These are phyloP conservation scores for Fusarium tuaranense DNA, from an alignment of 2,329 filamentous ascomycete genomes.

Conservation along the genomic window DNA sequence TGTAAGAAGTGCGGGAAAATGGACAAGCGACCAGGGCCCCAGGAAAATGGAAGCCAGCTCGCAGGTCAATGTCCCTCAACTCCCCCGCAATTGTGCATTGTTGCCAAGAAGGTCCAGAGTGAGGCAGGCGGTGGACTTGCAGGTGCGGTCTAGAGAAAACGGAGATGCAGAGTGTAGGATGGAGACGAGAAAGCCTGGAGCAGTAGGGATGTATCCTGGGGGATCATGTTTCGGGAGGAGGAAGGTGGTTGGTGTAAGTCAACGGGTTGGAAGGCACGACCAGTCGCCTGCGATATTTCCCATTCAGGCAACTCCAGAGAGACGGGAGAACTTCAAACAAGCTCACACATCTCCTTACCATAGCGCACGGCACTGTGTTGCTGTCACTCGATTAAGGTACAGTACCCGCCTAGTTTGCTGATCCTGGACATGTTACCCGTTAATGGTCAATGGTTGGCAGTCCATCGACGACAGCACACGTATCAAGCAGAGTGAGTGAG, in stretches of 20 bases:
- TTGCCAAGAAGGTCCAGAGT: constrained; percentile 30
- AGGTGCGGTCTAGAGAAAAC: constrained; percentile 9
- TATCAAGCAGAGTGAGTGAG: not conserved
- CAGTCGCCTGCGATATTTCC: constrained; percentile 29
- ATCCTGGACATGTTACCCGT: constrained; percentile 13
- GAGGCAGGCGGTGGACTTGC: constrained; percentile 15
- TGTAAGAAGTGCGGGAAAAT: constrained; percentile 18
- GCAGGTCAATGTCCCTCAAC: constrained; percentile 20
- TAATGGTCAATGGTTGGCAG: constrained; percentile 13
- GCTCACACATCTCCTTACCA: constrained; percentile 27
- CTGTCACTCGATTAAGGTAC: constrained; percentile 18
- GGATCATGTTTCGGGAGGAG: not conserved
- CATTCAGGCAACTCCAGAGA: constrained; percentile 5
- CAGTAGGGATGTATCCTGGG: not conserved
- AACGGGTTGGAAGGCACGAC: constrained; percentile 11
- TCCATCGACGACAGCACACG: constrained; percentile 4
- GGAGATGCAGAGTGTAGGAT: constrained; percentile 12
- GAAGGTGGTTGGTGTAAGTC: constrained; percentile 17
- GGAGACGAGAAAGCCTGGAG: constrained; percentile 1
- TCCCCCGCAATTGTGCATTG: constrained; percentile 36
- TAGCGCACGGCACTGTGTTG: constrained; percentile 12
- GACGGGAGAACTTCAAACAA: constrained; percentile 27
- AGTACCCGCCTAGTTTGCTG: not conserved
- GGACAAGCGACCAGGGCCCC: constrained; percentile 10
- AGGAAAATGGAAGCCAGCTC: not conserved